Evolutionary conservation across 768 basidiomycete genomes (phyloP).

Genomic region (Cubamyces lactineus): DNA sequence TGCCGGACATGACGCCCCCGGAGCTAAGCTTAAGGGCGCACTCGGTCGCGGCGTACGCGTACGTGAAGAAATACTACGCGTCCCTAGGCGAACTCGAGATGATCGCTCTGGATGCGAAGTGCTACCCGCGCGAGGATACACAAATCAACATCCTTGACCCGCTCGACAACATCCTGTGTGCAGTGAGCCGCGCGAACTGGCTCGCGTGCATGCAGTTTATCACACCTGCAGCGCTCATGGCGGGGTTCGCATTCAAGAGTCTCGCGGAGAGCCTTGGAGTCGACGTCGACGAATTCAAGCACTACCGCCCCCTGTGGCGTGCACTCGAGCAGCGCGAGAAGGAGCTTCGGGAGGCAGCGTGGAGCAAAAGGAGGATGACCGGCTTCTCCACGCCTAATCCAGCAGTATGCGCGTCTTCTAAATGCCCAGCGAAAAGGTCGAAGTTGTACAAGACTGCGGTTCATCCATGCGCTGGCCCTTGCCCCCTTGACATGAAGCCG

Average conservation of each 20-base stretch:
- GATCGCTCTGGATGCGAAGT: not conserved
- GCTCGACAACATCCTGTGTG: not conserved
- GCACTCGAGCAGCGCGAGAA: not conserved
- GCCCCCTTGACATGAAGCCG: not conserved
- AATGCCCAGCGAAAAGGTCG: not conserved
- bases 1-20: not conserved
- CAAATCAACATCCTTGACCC: not conserved
- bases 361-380: not conserved
- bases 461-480: not conserved
- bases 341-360: not conserved
- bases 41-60: conserved; percentile 3
- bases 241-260: conserved; percentile 1
- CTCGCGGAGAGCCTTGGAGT: not conserved
- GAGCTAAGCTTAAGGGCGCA: not conserved
- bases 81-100: not conserved
- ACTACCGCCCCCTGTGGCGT: conserved; percentile 5
- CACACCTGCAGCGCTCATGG: conserved; percentile 2
- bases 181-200: not conserved
- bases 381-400: not conserved
- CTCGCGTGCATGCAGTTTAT: conserved; percentile 1
- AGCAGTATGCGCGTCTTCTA: not conserved
- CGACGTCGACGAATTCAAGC: not conserved
- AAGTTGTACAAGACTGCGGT: no score
- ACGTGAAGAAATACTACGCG: not conserved
- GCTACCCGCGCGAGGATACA: not conserved